A percentile compares a stretch with the other conserved stretches of the same genome.
Evolutionary conservation across 306 rosid species (phyloP).

Genomic region (Prunus fruticosa): DNA sequence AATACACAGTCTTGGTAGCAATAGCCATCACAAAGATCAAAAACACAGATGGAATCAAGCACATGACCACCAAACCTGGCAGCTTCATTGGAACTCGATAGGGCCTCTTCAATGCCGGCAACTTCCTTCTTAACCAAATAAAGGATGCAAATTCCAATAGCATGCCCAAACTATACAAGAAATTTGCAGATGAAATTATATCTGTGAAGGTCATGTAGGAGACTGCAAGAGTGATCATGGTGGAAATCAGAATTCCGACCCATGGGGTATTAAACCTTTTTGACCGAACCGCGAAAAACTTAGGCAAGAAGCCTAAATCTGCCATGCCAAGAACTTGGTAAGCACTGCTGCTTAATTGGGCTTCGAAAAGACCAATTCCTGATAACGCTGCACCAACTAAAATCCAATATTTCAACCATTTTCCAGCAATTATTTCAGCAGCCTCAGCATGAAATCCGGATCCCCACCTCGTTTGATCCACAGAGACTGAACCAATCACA

Average conservation of each 20-base stretch:
- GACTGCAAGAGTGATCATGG: conserved; percentile 14
- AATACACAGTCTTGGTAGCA: conserved; percentile 24
- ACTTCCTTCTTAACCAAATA: conserved; percentile 32
- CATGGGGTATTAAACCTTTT: conserved; percentile 25
- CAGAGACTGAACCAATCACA: conserved; percentile 21
- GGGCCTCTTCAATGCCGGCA: conserved; percentile 26
- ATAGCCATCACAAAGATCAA: conserved; percentile 29
- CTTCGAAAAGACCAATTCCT: conserved; percentile 33
- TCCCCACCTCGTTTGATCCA: conserved; percentile 24
- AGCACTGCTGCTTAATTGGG: conserved; percentile 28
- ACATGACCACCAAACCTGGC: conserved; percentile 27
- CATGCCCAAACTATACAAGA: conserved; percentile 39
- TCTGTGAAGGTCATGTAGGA: conserved; percentile 25
- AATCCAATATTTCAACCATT: conserved; percentile 32
- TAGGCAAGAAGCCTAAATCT: conserved; percentile 28
- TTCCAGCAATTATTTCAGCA: conserved; percentile 27
- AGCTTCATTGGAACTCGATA: conserved; percentile 23
- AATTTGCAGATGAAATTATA: conserved; percentile 32
- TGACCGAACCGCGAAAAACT: conserved; percentile 16
- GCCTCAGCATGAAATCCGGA: conserved; percentile 38
- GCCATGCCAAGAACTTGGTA: conserved; percentile 37
- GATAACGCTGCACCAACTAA: conserved; percentile 35
- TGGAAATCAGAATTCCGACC: conserved; percentile 26
- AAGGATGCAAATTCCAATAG: conserved; percentile 30
- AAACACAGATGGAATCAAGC: conserved; percentile 33